Base-by-base conservation (phyloP, 108 stramenopile genomes). In the Stephanodiscus triporus region DNA sequence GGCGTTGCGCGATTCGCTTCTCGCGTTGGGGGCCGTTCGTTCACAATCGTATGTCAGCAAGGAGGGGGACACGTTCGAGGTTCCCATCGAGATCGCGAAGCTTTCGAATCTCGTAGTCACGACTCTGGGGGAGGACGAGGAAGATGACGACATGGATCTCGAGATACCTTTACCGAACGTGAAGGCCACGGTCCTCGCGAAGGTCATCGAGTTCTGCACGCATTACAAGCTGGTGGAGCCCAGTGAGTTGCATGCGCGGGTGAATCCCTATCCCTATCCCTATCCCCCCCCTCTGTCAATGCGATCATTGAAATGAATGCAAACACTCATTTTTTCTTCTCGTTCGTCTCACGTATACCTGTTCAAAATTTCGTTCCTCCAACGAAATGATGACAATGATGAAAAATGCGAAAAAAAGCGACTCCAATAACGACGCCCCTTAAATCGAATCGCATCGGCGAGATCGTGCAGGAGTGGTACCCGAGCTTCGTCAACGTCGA, bases 81-180 rank as follows among this genome's bases (percentile, higher is more conserved):
- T 98, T n/a, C 85, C 95, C 68, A 70, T 97, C 20, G 71, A 68
- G 19, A 93, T 97, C 23, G 97, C 96, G 61, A 94, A 93, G 77
- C 91, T 97, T 89, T 92, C 91, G 38, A 88, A 89, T 65, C 85
- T 98, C 24, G 95, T 97, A 16, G 92, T 95, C 36, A 91, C 90
- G 14, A 97, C 94, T 56, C 79, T 96, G 38, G 95, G 91, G 60
- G 95, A 92, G 54, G 95, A 94, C 7, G 92, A 95, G 22, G 84
- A 88, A 23, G 82, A 85, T 43, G 96, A 93, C 1, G 90, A 90
- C 22, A 69, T 77, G 16, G 87, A n/a, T n/a, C n/a, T 88, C 34
- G 95, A 99, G 70, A 97, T 99, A 69, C 99, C 98, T 6, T 76
- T 99, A 11, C 98, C 97, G 36, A 99, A 99, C 71, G 98, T 99